Percentiles rank a stretch among this genome's conserved stretches.
phyloP scores from a whole-genome alignment of 2,329 filamentous ascomycete species.

The Colletotrichum sojae region DNA sequence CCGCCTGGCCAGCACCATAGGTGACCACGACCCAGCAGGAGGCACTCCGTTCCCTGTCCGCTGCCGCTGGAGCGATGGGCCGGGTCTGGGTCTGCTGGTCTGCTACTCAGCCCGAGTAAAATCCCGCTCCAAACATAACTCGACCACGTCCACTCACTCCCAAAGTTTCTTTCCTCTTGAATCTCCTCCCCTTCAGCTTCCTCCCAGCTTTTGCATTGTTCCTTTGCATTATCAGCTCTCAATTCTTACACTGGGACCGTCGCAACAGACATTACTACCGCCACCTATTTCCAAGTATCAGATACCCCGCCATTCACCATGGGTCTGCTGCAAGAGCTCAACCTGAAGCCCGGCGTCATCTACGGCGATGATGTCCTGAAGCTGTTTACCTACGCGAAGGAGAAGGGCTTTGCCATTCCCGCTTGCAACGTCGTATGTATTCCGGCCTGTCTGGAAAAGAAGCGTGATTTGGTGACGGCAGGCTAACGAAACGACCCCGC shows the following conservation, averaged over 20 bases:
- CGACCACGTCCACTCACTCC: constrained; percentile 25
- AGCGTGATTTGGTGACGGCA: constrained; percentile 12
- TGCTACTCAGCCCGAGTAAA: constrained; percentile 37
- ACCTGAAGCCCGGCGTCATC: constrained; percentile 68
- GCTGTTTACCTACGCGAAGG: constrained; percentile 91
- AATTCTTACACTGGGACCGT: neutral
- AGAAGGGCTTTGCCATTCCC: constrained; percentile 90
- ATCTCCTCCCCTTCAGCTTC: neutral
- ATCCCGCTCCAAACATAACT: constrained; percentile 41
- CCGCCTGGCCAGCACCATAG: constrained; percentile 3
- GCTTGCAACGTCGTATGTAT: constrained; percentile 81
- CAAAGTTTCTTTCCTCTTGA: constrained; percentile 25
- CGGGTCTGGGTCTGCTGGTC: constrained; percentile 3
- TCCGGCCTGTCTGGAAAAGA: constrained; percentile 4
- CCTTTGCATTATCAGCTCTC: neutral
- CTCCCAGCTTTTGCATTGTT: constrained; percentile 1
- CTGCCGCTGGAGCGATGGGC: constrained; percentile 22
- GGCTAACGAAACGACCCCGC: constrained; percentile 35
- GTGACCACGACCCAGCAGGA: constrained; percentile 23
- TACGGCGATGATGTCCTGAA: constrained; percentile 68
- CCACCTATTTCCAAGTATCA: neutral
- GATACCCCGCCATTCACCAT: constrained; percentile 44
- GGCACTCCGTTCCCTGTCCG: constrained; percentile 6
- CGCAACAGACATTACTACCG: constrained; percentile 21
- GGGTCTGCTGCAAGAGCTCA: constrained; percentile 57